Conservation (phyloP, 345 rosid genomes). For the Citrus inodora region DNA sequence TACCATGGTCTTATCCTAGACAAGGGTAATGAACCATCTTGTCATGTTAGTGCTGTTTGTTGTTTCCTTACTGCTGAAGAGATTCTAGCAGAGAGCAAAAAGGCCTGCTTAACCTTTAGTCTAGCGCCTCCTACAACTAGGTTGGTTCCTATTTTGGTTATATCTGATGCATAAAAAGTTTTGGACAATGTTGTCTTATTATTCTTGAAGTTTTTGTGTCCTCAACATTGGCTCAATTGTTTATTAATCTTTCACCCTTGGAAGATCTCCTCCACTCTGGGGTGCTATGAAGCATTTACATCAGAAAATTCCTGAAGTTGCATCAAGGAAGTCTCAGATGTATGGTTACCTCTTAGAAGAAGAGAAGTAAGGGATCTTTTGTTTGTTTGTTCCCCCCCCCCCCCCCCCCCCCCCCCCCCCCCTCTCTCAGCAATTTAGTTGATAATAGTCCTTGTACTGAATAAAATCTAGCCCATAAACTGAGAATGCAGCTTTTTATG, state of each 20-base stretch:
- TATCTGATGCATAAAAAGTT: background rate
- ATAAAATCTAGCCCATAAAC: background rate
- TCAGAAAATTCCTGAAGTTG: slow-evolving; percentile 93
- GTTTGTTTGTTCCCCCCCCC: no score
- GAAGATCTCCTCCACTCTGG: slow-evolving; percentile 83
- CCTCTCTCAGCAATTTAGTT: background rate
- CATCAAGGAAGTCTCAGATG: slow-evolving; percentile 72
- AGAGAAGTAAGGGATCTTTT: slow-evolving; percentile 63
- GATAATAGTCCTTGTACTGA: background rate
- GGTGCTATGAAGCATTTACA: slow-evolving; percentile 78
- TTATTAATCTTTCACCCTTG: background rate
- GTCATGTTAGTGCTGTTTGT: slow-evolving; percentile 65
- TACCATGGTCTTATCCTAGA: slow-evolving; percentile 87
- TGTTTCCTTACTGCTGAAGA: slow-evolving; percentile 89
- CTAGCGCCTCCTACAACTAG: slow-evolving; percentile 76
- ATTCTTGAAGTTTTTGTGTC: background rate
- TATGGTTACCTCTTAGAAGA: slow-evolving; percentile 82
- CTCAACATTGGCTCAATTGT: no score
- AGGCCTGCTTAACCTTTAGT: slow-evolving; percentile 77
- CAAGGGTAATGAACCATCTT: slow-evolving; percentile 74
- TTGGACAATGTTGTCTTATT: background rate
- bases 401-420: no score
- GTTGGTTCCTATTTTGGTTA: slow-evolving; percentile 32
- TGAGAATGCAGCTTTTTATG: background rate
- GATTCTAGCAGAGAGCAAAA: slow-evolving; percentile 78